Evolutionary conservation across 164 flowering plant species (phyloP).

Genomic region (Kingdonia uniflora): DNA sequence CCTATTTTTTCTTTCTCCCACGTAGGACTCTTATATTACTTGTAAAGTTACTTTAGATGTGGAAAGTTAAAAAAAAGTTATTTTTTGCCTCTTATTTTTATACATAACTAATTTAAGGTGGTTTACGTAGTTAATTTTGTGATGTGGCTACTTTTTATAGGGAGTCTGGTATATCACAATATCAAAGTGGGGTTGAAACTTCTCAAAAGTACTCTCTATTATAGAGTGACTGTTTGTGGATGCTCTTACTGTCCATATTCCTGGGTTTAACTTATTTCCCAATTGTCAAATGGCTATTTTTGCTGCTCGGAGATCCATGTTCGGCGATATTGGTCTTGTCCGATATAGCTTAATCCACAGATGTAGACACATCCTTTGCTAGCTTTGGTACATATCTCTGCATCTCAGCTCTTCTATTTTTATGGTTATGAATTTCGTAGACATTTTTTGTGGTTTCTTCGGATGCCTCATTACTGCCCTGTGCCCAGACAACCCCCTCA

Average conservation of each 20-base stretch:
- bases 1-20: too few species aligned
- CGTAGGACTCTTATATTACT: too few species aligned
- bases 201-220: too few species aligned
- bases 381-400: conserved; percentile 95
- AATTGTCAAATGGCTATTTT: neutral
- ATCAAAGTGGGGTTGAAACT: too few species aligned
- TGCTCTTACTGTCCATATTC: conserved; percentile 37
- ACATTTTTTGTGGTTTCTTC: conserved; percentile 28
- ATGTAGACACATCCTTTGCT: conserved; percentile 61
- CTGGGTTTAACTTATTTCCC: conserved; percentile 18
- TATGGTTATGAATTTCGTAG: conserved; percentile 32
- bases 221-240: too few species aligned
- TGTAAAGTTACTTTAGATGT: too few species aligned
- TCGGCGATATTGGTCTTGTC: neutral
- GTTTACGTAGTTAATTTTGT: too few species aligned
- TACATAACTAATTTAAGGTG: too few species aligned
- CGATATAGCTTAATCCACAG: conserved; percentile 17
- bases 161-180: too few species aligned
- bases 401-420: conserved; percentile 87
- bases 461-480: conserved; percentile 32
- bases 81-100: too few species aligned
- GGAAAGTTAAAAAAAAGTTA: too few species aligned
- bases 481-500: conserved; percentile 78
- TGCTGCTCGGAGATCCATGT: neutral
- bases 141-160: too few species aligned